Conservation (phyloP, 768 basidiomycete species). For the Mycena alexandri region DNA sequence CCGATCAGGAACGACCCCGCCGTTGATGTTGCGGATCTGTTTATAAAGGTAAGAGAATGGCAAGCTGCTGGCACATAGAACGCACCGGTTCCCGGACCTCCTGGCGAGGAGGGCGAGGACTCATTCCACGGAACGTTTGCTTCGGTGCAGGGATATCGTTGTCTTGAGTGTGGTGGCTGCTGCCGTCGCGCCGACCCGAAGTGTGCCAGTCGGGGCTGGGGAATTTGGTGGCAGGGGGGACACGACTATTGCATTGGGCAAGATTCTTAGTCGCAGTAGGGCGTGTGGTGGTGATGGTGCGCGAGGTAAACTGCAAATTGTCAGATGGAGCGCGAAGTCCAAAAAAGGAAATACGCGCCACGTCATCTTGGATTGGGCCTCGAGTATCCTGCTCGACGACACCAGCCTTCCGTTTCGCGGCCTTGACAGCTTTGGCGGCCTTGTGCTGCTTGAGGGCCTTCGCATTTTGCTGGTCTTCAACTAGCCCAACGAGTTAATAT, state of each 20-base stretch:
- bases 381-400: too few species aligned
- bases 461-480: too few species aligned
- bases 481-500: too few species aligned
- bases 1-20: background rate
- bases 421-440: too few species aligned
- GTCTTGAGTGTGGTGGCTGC: background rate
- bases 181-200: background rate
- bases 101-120: background rate
- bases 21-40: slow-evolving; percentile 21
- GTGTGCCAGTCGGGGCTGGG: background rate
- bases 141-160: background rate
- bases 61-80: background rate
- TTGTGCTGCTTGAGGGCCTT: too few species aligned
- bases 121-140: background rate
- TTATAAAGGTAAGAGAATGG: background rate
- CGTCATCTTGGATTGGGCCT: too few species aligned
- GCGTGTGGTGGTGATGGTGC: background rate
- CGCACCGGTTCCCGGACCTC: background rate
- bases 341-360: too few species aligned
- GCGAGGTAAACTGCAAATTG: slow-evolving; percentile 6
- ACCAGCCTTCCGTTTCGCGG: too few species aligned
- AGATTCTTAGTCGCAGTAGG: slow-evolving; percentile 20
- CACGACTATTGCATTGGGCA: slow-evolving; percentile 12
- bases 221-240: slow-evolving; percentile 10
- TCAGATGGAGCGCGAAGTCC: too few species aligned